phyloP scores from a whole-genome alignment of 352 stramenopile species.

The Blastocystis sp. region DNA sequence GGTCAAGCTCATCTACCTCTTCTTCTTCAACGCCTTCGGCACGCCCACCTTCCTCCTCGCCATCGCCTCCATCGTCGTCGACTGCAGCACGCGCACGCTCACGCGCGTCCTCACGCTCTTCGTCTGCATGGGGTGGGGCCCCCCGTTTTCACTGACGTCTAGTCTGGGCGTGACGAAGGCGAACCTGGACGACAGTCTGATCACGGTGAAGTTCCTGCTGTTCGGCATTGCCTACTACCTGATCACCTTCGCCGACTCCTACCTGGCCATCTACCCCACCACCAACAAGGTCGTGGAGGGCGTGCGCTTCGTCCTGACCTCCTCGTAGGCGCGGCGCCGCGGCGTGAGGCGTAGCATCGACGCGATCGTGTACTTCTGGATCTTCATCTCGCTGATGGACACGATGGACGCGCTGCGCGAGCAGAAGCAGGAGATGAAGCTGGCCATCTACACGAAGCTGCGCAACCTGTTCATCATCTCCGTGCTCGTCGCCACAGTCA shows the following conservation, averaged over 20 bases:
- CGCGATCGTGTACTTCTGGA: constrained; percentile 61
- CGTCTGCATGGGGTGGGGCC: constrained; percentile 35
- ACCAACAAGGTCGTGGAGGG: neutral
- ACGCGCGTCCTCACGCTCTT: constrained; percentile 38
- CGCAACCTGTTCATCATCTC: constrained; percentile 22
- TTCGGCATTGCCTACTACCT: constrained; percentile 42
- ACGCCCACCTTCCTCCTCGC: constrained; percentile 7
- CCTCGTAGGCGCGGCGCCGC: neutral
- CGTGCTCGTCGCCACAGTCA: constrained; percentile 15
- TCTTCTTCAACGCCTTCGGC: constrained; percentile 5
- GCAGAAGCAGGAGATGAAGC: constrained; percentile 30
- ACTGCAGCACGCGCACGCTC: constrained; percentile 37
- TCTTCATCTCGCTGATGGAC: constrained; percentile 28
- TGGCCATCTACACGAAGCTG: constrained; percentile 22
- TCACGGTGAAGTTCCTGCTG: constrained; percentile 37
- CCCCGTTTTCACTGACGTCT: neutral
- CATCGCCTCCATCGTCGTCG: constrained; percentile 13
- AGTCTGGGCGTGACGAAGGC: constrained; percentile 62
- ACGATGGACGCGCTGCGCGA: constrained; percentile 21
- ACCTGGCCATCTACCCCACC: constrained; percentile 35
- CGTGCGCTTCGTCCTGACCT: constrained; percentile 20
- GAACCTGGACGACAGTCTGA: constrained; percentile 25
- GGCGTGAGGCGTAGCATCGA: constrained; percentile 37
- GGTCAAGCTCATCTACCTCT: constrained; percentile 6
- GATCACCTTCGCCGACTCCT: constrained; percentile 49